Evolutionary conservation across 2,329 filamentous ascomycete genomes (phyloP).

Genomic region (Colletotrichum plurivorum): DNA sequence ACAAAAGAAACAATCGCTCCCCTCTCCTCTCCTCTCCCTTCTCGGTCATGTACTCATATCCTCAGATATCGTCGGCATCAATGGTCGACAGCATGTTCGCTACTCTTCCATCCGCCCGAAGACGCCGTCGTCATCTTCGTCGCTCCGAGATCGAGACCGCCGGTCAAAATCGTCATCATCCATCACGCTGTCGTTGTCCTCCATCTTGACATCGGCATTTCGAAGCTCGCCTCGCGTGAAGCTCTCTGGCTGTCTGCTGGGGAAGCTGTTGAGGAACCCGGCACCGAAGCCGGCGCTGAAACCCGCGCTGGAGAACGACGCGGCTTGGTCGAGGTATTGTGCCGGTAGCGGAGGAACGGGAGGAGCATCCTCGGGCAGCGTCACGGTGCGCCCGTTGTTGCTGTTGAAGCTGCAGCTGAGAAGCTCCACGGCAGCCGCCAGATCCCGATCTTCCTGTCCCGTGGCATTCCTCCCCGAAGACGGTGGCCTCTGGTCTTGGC

Average conservation of each 20-base stretch:
- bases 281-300: constrained; percentile 68
- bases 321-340: constrained; percentile 78
- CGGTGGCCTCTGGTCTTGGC: constrained; percentile 77
- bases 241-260: constrained; percentile 73
- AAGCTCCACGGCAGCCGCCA: constrained; percentile 91
- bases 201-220: constrained; percentile 75
- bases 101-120: constrained; percentile 98
- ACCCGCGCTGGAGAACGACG: constrained; percentile 59
- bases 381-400: constrained; percentile 72
- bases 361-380: constrained; percentile 80
- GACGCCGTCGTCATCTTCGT: constrained; percentile 94
- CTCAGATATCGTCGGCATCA: constrained; percentile 40
- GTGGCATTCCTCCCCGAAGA: constrained; percentile 84
- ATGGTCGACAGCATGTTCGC: constrained; percentile 18
- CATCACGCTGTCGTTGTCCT: constrained; percentile 73
- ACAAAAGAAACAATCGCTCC: constrained; percentile 63
- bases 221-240: constrained; percentile 73
- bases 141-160: constrained; percentile 75
- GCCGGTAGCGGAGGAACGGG: constrained; percentile 90
- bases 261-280: constrained; percentile 75
- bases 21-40: constrained; percentile 38
- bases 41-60: constrained; percentile 43
- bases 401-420: constrained; percentile 94
- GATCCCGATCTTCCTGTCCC: constrained; percentile 86
- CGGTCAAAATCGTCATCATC: constrained; percentile 78